Percentiles rank a stretch among this genome's conserved stretches.
Conservation (phyloP, 352 stramenopile species). For the Globisporangium nunn region DNA sequence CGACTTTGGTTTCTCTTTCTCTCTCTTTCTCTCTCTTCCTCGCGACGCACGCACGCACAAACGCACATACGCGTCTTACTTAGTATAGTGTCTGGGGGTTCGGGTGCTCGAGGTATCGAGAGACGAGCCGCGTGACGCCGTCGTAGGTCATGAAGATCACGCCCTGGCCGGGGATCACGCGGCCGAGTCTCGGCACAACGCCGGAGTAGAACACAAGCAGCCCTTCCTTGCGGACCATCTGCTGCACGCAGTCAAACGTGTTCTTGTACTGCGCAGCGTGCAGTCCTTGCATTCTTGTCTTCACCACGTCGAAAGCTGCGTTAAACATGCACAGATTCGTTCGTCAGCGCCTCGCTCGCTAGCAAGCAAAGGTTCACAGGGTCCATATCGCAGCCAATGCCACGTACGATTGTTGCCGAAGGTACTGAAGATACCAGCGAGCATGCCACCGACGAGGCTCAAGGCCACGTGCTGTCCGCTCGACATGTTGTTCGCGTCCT, state of each 20-base stretch:
- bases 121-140: slow-evolving; percentile 55
- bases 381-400: too few species aligned
- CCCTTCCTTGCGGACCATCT: slow-evolving; percentile 75
- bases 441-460: slow-evolving; percentile 94
- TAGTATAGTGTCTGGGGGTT: slow-evolving; percentile 7
- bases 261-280: slow-evolving; percentile 69
- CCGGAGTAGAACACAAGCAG: slow-evolving; percentile 90
- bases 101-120: slow-evolving; percentile 38
- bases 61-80: background rate
- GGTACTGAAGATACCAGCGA: slow-evolving; percentile 93
- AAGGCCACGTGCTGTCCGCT: slow-evolving; percentile 68
- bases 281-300: slow-evolving; percentile 84
- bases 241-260: slow-evolving; percentile 79
- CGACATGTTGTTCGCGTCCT: slow-evolving; percentile 69
- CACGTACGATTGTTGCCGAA: slow-evolving; percentile 94
- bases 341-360: background rate
- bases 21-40: background rate
- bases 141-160: slow-evolving; percentile 97
- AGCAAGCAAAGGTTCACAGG: background rate
- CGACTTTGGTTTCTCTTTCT: too few species aligned
- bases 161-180: slow-evolving; percentile 95
- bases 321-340: background rate
- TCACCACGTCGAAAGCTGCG: slow-evolving; percentile 86
- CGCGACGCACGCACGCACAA: background rate
- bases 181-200: slow-evolving; percentile 87